These are phyloP conservation scores for Tolypocladium album DNA, from an alignment of 2,329 filamentous ascomycete genomes.

Conservation along the genomic window DNA sequence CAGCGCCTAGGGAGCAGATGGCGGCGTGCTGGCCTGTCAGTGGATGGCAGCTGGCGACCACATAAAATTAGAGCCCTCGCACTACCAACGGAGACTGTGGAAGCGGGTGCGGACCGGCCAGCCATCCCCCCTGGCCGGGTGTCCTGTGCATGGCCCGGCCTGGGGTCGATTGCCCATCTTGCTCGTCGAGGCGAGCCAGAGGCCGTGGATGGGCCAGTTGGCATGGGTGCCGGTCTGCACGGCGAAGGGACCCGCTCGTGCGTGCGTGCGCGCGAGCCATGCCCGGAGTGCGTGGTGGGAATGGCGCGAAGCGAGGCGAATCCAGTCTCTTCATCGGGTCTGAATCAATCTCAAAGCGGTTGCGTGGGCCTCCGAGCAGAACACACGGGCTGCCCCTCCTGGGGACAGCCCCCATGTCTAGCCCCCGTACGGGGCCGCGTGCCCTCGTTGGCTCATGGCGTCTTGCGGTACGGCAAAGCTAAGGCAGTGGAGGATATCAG, in stretches of 20 bases:
- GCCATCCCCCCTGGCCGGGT: neutral
- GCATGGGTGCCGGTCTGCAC: neutral
- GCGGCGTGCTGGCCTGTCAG: slow-evolving; percentile 27
- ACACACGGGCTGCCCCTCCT: neutral
- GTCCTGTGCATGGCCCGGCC: slow-evolving; percentile 1
- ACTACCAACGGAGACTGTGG: slow-evolving; percentile 4
- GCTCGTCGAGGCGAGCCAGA: neutral
- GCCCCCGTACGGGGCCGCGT: neutral
- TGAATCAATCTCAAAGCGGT: neutral
- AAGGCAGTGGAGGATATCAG: neutral
- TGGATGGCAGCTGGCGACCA: slow-evolving; percentile 26
- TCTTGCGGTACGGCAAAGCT: neutral
- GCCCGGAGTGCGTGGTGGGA: neutral
- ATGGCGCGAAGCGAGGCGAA: neutral
- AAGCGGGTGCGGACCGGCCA: slow-evolving; percentile 12
- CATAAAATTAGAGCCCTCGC: slow-evolving; percentile 33
- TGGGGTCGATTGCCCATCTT: neutral
- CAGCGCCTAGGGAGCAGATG: slow-evolving; percentile 26
- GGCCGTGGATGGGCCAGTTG: slow-evolving; percentile 1
- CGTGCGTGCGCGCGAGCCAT: neutral
- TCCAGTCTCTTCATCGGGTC: neutral
- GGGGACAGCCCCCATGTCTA: neutral
- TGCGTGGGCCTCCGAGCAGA: neutral
- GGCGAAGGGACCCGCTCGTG: neutral
- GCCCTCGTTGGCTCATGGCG: neutral